Base-by-base conservation (phyloP, 495 filamentous ascomycete genomes). In the Pyrenopolyporus hunteri region DNA sequence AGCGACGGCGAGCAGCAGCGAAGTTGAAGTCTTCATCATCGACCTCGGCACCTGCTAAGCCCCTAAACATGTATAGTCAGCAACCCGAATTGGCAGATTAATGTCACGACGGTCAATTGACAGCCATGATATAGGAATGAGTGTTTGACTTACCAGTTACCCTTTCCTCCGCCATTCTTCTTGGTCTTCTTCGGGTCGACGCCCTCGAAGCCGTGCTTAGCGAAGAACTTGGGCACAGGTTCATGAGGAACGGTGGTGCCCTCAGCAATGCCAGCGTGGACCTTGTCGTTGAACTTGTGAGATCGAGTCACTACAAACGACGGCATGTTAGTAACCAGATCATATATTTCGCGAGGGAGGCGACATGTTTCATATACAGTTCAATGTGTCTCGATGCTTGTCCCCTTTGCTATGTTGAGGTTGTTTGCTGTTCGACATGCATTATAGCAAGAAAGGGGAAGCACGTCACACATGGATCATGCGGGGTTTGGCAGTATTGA, bases 141-240 rank as follows among this genome's bases (percentile, higher is more conserved):
- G 46, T 26, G 13, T 28, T 40, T 36, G 14, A 71, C 86, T 74
- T 83, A 97, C 93, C 93, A 98, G 74, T 97, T 97, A 72, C 87
- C 90, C 74, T 91, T 94, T 35, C 93, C 93, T 45, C 85, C 89
- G 46, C 93, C 93, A 59, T 96, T 89, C 81, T 98, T 98, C 87
- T 97, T 97, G 63, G 88, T 89, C 83, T 94, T 94, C 75, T 90
- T 90, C 33, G 93, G 94, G 69, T 95, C 88, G 63, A 79, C 76
- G 68, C 92, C 93, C 65, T 85, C 78, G 68, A 87, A 89, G 63
- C 93, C 94, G 26, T 84, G 76, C 82, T 97, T 97, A 70, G 83
- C 91, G 71, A 98, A 98, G 83, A 86, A 97, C 65, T 91, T 90
- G 66, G 94, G 93, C 20, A 96, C 74, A 58, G 88, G 83, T 29